Evolutionary conservation across 768 basidiomycete genomes (phyloP).

Genomic region (Auriscalpium vulgare): DNA sequence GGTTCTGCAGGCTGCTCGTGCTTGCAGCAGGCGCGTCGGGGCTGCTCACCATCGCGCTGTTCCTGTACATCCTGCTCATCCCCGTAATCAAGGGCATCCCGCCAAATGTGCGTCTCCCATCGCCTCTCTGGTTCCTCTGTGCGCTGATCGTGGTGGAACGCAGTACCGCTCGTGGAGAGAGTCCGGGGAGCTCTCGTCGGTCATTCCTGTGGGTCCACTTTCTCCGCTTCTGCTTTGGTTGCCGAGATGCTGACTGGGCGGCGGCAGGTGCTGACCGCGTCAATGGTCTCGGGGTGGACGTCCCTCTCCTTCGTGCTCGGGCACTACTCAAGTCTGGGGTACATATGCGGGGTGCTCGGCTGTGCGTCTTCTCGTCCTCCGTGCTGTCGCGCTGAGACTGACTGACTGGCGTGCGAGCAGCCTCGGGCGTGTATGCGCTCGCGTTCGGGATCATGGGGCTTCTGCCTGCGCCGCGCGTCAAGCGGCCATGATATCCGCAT

Average conservation of each 20-base stretch:
- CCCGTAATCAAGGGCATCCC: constrained; percentile 62
- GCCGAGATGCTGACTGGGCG: not conserved
- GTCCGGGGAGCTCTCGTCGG: constrained; percentile 57
- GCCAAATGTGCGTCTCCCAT: constrained; percentile 48
- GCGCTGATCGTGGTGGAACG: not conserved
- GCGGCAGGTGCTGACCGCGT: constrained; percentile 45
- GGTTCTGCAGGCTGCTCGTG: constrained; percentile 39
- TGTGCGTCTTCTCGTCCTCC: constrained; percentile 31
- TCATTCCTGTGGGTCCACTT: constrained; percentile 44
- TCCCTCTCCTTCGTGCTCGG: constrained; percentile 53
- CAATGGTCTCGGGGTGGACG: constrained; percentile 66
- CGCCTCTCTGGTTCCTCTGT: not conserved
- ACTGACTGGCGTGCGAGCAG: constrained; percentile 26
- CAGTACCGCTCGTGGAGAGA: constrained; percentile 73
- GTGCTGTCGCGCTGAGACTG: not conserved
- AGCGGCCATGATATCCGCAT: not conserved
- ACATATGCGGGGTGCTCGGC: constrained; percentile 52
- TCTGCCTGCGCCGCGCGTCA: constrained; percentile 45
- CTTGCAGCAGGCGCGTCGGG: constrained; percentile 47
- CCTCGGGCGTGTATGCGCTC: constrained; percentile 61
- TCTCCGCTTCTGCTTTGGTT: not conserved
- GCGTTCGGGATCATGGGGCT: constrained; percentile 70
- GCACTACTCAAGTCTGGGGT: constrained; percentile 61
- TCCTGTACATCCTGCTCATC: constrained; percentile 61
- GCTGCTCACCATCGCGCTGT: constrained; percentile 55